Conservation (phyloP, 306 rosid genomes). For the Gastrolobium bilobum region DNA sequence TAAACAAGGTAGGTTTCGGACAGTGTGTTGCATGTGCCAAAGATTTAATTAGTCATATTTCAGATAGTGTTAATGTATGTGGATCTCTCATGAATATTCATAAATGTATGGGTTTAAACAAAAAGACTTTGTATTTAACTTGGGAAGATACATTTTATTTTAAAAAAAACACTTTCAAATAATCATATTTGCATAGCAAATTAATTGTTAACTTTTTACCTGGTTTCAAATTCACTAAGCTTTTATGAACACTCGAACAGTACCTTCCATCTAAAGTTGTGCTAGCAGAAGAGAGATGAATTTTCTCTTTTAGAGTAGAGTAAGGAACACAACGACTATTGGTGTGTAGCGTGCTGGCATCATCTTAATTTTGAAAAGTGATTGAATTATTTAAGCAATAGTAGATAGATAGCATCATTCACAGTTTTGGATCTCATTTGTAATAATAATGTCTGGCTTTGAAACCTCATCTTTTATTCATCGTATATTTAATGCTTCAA, state of each 20-base stretch:
- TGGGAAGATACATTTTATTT: not conserved
- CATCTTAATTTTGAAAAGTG: not conserved
- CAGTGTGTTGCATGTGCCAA: conserved; percentile 19
- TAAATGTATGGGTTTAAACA: too few relatives aligned
- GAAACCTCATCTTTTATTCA: conserved; percentile 36
- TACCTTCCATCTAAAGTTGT: not conserved
- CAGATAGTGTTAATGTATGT: not conserved
- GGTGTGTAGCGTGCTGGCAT: conserved; percentile 25
- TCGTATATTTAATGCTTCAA: conserved; percentile 26
- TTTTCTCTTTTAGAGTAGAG: not conserved
- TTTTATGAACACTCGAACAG: not conserved
- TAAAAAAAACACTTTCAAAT: not conserved
- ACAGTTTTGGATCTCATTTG: conserved; percentile 42
- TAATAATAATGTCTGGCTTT: conserved; percentile 47
- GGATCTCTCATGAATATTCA: too few relatives aligned
- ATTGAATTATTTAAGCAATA: conserved; percentile 5
- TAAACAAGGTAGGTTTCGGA: not conserved
- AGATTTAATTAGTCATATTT: not conserved
- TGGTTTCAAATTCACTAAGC: not conserved
- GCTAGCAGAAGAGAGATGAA: not conserved
- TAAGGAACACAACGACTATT: conserved; percentile 26
- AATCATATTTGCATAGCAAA: not conserved
- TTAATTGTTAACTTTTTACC: not conserved
- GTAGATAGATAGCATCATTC: conserved; percentile 36
- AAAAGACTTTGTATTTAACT: too few relatives aligned